Base-by-base conservation (phyloP, 2,329 filamentous ascomycete genomes). In the Fusarium odoratissimum region DNA sequence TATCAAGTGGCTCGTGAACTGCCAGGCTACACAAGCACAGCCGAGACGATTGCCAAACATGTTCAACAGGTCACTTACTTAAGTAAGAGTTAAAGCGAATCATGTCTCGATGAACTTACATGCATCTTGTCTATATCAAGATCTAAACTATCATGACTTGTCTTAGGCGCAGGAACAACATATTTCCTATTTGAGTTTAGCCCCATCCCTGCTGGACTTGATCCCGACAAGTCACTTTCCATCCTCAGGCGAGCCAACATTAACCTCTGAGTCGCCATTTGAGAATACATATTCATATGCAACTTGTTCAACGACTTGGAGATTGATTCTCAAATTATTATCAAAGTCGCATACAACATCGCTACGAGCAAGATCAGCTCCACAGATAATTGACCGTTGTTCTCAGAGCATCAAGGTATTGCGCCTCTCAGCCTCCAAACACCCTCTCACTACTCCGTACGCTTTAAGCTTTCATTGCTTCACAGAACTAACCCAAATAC, bases 171-270 rank as follows among this genome's bases (percentile, higher is more conserved):
- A 17, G 35, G 46, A 60, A 48, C 28, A 69, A 69, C 45, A 69
- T 63, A 69, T 51, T 64, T 69, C 66, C 66, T 51, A 45, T 63
- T 69, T 58, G 14, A 40, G 66, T 30, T 69, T 69, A 69, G 66
- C 40, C 19, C 21, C 19, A 14, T n/a, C 3, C 4, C 21, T 12
- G 6, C 38, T 19, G 8, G n/a, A 40, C 37, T 31, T 35, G 38
- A 41, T 56, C 38, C 38, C 35, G 8, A 44, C 35, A 37, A 37
- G 35, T 51, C 41, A 12, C 60, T 28, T 40, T 48, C 44, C n/a
- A 23, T 45, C 33, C 17, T 25, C 35, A 54, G 28, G 14, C 14
- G 30, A 42, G 16, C 44, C 49, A 64, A 57, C 60, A 49, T 48
- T 13, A n/a, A 64, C 49, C 23, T 48, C n/a, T 31, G 14, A 31